These are phyloP conservation scores for Hanseniaspora gamundiae DNA, from an alignment of 1,139 yeast species.

Conservation along the genomic window DNA sequence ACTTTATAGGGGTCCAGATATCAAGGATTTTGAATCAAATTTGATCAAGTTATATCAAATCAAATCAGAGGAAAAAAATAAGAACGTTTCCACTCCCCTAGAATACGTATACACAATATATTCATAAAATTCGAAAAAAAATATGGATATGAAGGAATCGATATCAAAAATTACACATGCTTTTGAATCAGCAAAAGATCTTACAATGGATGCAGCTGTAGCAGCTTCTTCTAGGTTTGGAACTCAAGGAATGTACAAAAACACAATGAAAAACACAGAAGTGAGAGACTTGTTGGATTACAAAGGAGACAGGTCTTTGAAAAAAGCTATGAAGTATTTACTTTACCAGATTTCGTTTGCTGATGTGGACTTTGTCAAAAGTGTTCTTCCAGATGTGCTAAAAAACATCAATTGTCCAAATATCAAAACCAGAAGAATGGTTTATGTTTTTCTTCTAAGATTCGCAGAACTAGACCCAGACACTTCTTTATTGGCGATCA, in stretches of 20 bases:
- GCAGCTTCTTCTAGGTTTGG: conserved; percentile 51
- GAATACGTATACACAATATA: too few relatives aligned
- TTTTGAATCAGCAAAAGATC: conserved; percentile 70
- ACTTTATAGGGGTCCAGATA: too few relatives aligned
- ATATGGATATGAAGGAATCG: conserved; percentile 38
- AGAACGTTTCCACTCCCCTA: too few relatives aligned
- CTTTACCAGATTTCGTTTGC: conserved; percentile 55
- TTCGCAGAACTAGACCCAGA: conserved; percentile 84
- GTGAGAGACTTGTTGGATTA: conserved; percentile 57
- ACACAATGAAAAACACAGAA: conserved; percentile 47
- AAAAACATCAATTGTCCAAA: conserved; percentile 73
- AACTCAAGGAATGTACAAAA: conserved; percentile 25
- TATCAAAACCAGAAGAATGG: conserved; percentile 60
- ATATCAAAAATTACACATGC: conserved; percentile 40
- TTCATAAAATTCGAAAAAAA: too few relatives aligned
- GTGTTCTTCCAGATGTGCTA: conserved; percentile 44
- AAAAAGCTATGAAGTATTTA: conserved; percentile 67
- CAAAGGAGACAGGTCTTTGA: conserved; percentile 55
- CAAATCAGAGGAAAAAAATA: too few relatives aligned
- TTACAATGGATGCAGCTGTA: conserved; percentile 68
- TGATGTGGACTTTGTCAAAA: not conserved
- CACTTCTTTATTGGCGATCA: conserved; percentile 74
- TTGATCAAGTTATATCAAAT: too few relatives aligned
- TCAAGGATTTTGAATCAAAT: too few relatives aligned
- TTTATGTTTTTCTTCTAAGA: conserved; percentile 60